Conservation (phyloP, 2,329 filamentous ascomycete species). For the Thelonectria rubi region DNA sequence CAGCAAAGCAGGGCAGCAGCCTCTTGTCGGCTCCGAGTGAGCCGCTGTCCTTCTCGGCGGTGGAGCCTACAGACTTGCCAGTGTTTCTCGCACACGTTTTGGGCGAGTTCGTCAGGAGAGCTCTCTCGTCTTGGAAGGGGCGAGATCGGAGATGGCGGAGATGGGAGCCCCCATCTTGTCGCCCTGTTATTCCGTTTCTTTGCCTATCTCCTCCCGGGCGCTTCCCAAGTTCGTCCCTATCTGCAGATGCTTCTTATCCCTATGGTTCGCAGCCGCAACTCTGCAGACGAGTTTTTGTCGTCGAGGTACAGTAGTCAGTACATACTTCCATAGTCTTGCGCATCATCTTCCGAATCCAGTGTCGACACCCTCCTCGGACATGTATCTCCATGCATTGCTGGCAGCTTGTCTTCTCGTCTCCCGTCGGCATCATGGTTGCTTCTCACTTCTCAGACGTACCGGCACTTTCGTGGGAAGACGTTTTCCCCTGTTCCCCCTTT, state of each 20-base stretch:
- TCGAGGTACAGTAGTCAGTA: background rate
- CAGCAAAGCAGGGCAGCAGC: no score
- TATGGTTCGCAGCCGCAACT: slow-evolving; percentile 2
- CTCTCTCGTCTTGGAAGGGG: background rate
- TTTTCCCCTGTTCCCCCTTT: no score
- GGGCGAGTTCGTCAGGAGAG: background rate
- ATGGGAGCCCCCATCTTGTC: no score
- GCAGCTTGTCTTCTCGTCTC: no score
- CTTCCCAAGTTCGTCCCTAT: background rate
- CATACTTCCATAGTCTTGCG: background rate
- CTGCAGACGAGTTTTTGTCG: background rate
- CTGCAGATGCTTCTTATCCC: background rate
- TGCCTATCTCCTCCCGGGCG: slow-evolving; percentile 5
- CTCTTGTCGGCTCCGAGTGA: slow-evolving; percentile 1
- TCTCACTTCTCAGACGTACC: no score
- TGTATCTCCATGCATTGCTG: slow-evolving; percentile 25
- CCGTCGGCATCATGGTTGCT: no score
- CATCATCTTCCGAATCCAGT: background rate
- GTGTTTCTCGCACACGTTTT: no score
- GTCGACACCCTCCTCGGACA: slow-evolving; percentile 25
- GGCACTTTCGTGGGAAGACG: no score
- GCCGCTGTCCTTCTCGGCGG: slow-evolving; percentile 2
- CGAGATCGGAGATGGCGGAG: slow-evolving; percentile 21
- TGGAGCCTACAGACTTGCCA: no score
- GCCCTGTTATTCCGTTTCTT: slow-evolving; percentile 3